Percentiles rank a stretch among this genome's conserved stretches.
Conservation (phyloP, 2,329 filamentous ascomycete species). For the Peltaster fructicola region DNA sequence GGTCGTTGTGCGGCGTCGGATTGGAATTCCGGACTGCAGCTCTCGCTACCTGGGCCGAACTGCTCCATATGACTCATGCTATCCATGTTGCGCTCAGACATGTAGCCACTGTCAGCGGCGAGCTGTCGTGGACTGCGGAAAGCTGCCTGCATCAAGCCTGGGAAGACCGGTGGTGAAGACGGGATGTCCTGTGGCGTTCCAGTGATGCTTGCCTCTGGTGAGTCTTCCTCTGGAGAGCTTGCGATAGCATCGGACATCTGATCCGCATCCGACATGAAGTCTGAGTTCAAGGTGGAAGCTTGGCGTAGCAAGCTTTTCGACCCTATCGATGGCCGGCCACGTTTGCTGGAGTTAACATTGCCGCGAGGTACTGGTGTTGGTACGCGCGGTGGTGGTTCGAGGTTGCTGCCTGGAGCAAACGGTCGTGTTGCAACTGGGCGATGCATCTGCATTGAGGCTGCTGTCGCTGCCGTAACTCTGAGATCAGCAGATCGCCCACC, state of each 20-base stretch:
- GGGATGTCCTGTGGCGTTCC: slow-evolving; percentile 65
- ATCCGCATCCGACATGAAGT: slow-evolving; percentile 16
- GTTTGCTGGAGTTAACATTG: no score
- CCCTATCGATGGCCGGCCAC: slow-evolving; percentile 14
- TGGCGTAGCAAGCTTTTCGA: slow-evolving; percentile 14
- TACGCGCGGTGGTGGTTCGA: slow-evolving; percentile 57
- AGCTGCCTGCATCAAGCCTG: slow-evolving; percentile 25
- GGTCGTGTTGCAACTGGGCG: slow-evolving; percentile 46
- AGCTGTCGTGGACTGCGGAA: slow-evolving; percentile 54
- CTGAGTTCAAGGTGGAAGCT: slow-evolving; percentile 14
- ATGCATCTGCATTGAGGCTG: slow-evolving; percentile 71
- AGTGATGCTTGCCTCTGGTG: slow-evolving; percentile 26
- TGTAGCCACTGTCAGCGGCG: slow-evolving; percentile 55
- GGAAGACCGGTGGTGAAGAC: slow-evolving; percentile 75
- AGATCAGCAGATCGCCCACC: slow-evolving; percentile 53
- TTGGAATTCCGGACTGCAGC: slow-evolving; percentile 19
- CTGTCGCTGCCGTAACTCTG: slow-evolving; percentile 76
- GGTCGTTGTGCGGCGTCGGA: no score
- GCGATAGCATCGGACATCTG: slow-evolving; percentile 24
- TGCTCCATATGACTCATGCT: slow-evolving; percentile 50
- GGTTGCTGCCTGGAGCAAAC: slow-evolving; percentile 32
- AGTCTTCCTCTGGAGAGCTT: slow-evolving; percentile 30
- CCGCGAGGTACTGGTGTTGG: slow-evolving; percentile 54
- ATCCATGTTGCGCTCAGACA: slow-evolving; percentile 30
- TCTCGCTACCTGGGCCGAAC: slow-evolving; percentile 30